Conservation (phyloP, 768 basidiomycete genomes). For the Trametopsis cervina region DNA sequence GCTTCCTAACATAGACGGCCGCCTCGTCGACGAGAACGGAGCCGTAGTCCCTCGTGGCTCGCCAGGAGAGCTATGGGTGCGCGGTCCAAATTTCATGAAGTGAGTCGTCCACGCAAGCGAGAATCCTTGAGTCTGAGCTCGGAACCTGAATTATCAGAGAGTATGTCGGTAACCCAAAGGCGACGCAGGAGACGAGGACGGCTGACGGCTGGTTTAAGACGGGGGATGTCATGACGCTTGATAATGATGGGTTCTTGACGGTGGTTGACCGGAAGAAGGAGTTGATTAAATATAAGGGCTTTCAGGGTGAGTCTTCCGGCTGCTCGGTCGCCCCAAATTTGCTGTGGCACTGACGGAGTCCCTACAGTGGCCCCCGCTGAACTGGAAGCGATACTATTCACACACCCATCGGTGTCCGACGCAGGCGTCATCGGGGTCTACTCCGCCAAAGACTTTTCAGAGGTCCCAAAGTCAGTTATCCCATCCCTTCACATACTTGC, state of each 20-base stretch:
- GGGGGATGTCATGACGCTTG: conserved; percentile 32
- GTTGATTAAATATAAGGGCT: conserved; percentile 26
- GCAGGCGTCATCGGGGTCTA: conserved; percentile 75
- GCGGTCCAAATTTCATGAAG: conserved; percentile 78
- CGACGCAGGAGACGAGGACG: conserved; percentile 31
- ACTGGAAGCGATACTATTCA: conserved; percentile 67
- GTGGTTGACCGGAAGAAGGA: conserved; percentile 29
- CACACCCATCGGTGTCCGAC: conserved; percentile 71
- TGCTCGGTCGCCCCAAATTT: conserved; percentile 3
- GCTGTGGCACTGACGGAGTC: conserved; percentile 11
- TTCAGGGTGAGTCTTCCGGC: conserved; percentile 15
- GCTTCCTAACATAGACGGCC: conserved; percentile 68
- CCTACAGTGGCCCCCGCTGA: conserved; percentile 77
- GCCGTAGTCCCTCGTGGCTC: conserved; percentile 44
- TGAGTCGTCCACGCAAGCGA: conserved; percentile 19
- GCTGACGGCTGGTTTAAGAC: conserved; percentile 38
- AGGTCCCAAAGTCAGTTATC: conserved; percentile 57
- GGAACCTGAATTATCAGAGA: background rate
- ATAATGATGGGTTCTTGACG: conserved; percentile 32
- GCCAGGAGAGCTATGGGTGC: conserved; percentile 76
- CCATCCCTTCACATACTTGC: background rate
- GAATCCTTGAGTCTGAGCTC: conserved; percentile 58
- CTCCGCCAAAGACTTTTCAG: conserved; percentile 61
- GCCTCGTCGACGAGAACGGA: conserved; percentile 59
- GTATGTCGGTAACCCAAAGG: conserved; percentile 27